These are phyloP conservation scores for Pythium aristosporum DNA, from an alignment of 352 stramenopile species.

Conservation along the genomic window DNA sequence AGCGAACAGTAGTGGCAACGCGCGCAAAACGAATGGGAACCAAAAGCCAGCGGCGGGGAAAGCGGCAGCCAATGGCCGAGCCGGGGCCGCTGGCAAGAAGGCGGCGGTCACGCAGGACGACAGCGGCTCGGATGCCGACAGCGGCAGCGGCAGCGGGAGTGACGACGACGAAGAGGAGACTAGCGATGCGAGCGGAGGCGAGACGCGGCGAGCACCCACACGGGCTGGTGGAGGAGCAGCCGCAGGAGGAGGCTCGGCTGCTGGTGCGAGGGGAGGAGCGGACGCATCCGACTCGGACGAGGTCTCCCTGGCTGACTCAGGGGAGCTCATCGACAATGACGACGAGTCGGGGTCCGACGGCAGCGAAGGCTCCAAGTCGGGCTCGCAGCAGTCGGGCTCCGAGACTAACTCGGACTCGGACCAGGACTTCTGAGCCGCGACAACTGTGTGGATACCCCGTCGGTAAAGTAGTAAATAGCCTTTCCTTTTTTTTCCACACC, in stretches of 20 bases:
- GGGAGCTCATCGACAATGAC: conserved; percentile 82
- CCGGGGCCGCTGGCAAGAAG: conserved; percentile 37
- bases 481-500: background rate
- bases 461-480: too few relatives aligned
- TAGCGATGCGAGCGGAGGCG: conserved; percentile 49
- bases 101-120: conserved; percentile 18
- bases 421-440: conserved; percentile 58
- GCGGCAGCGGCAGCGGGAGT: conserved; percentile 34
- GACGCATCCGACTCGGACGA: conserved; percentile 73
- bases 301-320: conserved; percentile 80
- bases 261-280: conserved; percentile 17
- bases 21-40: conserved; percentile 41
- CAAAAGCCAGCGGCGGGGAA: conserved; percentile 36
- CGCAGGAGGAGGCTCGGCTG: background rate
- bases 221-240: background rate
- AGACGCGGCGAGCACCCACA: conserved; percentile 6
- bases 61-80: conserved; percentile 12
- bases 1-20: conserved; percentile 3
- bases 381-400: conserved; percentile 59
- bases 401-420: conserved; percentile 81
- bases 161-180: conserved; percentile 43
- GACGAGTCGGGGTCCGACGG: conserved; percentile 63
- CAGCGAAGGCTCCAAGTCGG: conserved; percentile 55
- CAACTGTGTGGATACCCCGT: background rate
- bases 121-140: conserved; percentile 49